phyloP scores from a whole-genome alignment of 768 basidiomycete species.

The Mycena epipterygia region DNA sequence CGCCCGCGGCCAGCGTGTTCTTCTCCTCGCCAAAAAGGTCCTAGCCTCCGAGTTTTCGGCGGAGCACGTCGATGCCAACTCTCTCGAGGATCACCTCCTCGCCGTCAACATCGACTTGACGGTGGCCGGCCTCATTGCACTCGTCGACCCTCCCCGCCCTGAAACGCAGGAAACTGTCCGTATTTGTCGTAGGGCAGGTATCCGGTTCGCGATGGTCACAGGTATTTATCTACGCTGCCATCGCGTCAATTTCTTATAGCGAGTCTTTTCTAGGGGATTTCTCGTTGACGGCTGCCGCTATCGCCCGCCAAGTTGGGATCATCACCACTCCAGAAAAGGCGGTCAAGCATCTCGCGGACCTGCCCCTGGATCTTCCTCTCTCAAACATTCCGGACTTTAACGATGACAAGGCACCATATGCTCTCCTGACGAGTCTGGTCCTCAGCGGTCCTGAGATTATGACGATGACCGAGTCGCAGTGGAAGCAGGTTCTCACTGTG shows the following conservation, averaged over 20 bases:
- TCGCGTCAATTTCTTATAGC: neutral
- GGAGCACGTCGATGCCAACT: slow-evolving; percentile 48
- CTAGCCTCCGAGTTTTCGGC: slow-evolving; percentile 49
- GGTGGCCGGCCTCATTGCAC: slow-evolving; percentile 70
- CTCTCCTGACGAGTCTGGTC: slow-evolving; percentile 52
- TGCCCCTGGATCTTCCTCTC: slow-evolving; percentile 44
- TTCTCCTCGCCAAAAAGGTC: slow-evolving; percentile 65
- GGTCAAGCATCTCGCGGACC: slow-evolving; percentile 55
- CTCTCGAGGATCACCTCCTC: slow-evolving; percentile 60
- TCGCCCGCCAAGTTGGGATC: slow-evolving; percentile 74
- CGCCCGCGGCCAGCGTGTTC: slow-evolving; percentile 70
- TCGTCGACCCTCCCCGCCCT: slow-evolving; percentile 70
- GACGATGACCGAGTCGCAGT: slow-evolving; percentile 49
- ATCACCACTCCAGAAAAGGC: slow-evolving; percentile 52
- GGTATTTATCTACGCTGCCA: slow-evolving; percentile 49
- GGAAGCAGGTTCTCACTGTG: slow-evolving; percentile 44
- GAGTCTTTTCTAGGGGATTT: slow-evolving; percentile 58
- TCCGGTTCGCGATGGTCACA: slow-evolving; percentile 75
- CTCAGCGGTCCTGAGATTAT: slow-evolving; percentile 58
- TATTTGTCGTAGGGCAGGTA: slow-evolving; percentile 67
- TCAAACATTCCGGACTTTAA: slow-evolving; percentile 44
- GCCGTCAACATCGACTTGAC: slow-evolving; percentile 59
- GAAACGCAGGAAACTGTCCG: slow-evolving; percentile 68
- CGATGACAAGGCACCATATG: slow-evolving; percentile 41
- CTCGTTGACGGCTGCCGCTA: slow-evolving; percentile 71